Evolutionary conservation across 805 yeast species (phyloP).

Genomic region (Ogataea populi-albae): DNA sequence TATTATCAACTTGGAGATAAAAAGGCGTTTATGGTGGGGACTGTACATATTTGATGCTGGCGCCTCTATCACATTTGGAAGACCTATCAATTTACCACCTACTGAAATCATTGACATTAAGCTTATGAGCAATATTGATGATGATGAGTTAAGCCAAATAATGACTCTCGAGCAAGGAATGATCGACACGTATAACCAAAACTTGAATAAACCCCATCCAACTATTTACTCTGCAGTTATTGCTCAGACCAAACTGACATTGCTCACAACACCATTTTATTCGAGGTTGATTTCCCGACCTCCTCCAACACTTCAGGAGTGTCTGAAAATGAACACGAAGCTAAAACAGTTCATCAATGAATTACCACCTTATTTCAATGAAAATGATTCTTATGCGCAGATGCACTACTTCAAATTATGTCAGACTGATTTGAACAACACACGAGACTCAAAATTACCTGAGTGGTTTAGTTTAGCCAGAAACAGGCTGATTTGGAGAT

Average conservation of each 20-base stretch:
- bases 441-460: slow-evolving; percentile 29
- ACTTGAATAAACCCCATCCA: slow-evolving; percentile 38
- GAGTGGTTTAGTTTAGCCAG: slow-evolving; percentile 56
- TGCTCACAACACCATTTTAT: slow-evolving; percentile 47
- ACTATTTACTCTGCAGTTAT: slow-evolving; percentile 59
- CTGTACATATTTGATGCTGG: slow-evolving; percentile 61
- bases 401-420: slow-evolving; percentile 23
- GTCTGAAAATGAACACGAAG: slow-evolving; percentile 44
- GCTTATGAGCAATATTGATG: slow-evolving; percentile 50
- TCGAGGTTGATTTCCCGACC: slow-evolving; percentile 46
- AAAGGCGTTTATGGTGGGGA: slow-evolving; percentile 70
- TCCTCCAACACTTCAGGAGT: slow-evolving; percentile 47
- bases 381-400: slow-evolving; percentile 34
- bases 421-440: slow-evolving; percentile 19
- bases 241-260: slow-evolving; percentile 50
- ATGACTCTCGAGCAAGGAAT: slow-evolving; percentile 17
- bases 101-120: slow-evolving; percentile 46
- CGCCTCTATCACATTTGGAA: slow-evolving; percentile 60
- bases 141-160: slow-evolving; percentile 34
- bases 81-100: slow-evolving; percentile 56
- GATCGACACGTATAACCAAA: slow-evolving; percentile 13
- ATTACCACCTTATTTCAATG: slow-evolving; percentile 48
- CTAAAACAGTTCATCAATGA: slow-evolving; percentile 39
- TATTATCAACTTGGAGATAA: slow-evolving; percentile 47
- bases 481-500: slow-evolving; percentile 56